Evolutionary conservation across 139 green algal genomes (phyloP), one percentile per base, ranked within the genome.

Genomic region (Chlorella sp.): DNA sequence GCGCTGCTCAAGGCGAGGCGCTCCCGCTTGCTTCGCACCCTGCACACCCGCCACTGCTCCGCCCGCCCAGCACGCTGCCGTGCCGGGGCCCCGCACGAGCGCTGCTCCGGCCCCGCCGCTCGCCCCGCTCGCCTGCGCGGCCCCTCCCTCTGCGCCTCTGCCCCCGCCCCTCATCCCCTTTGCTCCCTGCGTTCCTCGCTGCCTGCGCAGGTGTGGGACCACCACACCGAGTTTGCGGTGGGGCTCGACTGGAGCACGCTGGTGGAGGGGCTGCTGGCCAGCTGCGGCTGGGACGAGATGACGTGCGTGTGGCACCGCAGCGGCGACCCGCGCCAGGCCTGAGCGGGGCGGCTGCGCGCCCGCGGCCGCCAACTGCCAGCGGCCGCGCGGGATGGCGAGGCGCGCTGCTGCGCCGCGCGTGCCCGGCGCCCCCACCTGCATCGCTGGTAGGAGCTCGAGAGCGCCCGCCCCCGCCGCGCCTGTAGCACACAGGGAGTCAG

Each of bases 201-300:
- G 33, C 11, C 5, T n/a, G 2, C 9, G 62, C 27, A 45, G 46
- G 82, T 87, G n/a, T 97, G 91, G 90, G 92, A 94, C 56, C 93
- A 97, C 76, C 93, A 97, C 83, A 89, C 80, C 19, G 94, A 98
- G 77, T 97, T 97, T 89, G 92, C 90, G 4, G 88, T 95, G 36
- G 96, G 96, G 1, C 76, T 99, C 3, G 96, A 99, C 69, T 93
- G 90, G 82, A 94, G 86, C 60, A 72, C 87, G 43, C 84, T 98
- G 68, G 62, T 86, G 17, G 90, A 97, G 56, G 94, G 94, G 3
- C 59, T 96, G 73, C 48, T 98, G 45, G 94, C 92, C 25, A 93
- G 82, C 66, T 87, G 83, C n/a, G 93, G 91, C 0, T 98, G 94
- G 94, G 94, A 98, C 61, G 90, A 79, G 35, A 81, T 82, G 76